These are phyloP conservation scores for Neospora caninum DNA, from an alignment of 169 alveolate genomes.

Conservation along the genomic window DNA sequence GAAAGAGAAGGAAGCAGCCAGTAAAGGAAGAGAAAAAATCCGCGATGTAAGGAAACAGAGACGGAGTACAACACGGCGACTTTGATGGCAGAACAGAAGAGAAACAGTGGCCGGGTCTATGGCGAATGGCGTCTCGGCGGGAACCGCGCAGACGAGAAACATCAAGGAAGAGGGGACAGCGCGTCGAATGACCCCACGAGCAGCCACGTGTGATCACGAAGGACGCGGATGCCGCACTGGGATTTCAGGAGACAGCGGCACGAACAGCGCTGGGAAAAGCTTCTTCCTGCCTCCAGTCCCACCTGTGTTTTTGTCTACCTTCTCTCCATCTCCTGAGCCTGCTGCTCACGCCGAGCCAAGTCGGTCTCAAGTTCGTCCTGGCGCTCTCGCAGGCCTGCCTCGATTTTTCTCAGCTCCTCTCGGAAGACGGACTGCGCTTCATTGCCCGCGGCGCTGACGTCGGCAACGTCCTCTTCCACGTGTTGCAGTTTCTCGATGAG, in stretches of 20 bases:
- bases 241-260: too few relatives aligned
- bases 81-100: too few relatives aligned
- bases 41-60: too few relatives aligned
- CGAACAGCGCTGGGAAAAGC: too few relatives aligned
- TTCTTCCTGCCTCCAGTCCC: background rate
- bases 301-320: background rate
- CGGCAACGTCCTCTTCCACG: slow-evolving; percentile 12
- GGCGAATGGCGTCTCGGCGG: too few relatives aligned
- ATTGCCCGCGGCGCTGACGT: background rate
- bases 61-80: too few relatives aligned
- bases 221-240: too few relatives aligned
- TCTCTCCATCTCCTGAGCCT: slow-evolving; percentile 11
- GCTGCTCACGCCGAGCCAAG: slow-evolving; percentile 32
- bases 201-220: too few relatives aligned
- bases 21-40: background rate
- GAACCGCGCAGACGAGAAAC: too few relatives aligned
- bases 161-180: too few relatives aligned
- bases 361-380: background rate
- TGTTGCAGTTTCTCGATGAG: slow-evolving; percentile 2
- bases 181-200: too few relatives aligned
- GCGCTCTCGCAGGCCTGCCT: background rate
- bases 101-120: too few relatives aligned
- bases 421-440: slow-evolving; percentile 19
- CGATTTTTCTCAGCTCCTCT: background rate
- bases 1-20: background rate